A percentile compares a stretch with the other conserved stretches of the same genome.
Evolutionary conservation across 1,284 basidiomycete species (phyloP).

Genomic region (Heterobasidion occidentale): DNA sequence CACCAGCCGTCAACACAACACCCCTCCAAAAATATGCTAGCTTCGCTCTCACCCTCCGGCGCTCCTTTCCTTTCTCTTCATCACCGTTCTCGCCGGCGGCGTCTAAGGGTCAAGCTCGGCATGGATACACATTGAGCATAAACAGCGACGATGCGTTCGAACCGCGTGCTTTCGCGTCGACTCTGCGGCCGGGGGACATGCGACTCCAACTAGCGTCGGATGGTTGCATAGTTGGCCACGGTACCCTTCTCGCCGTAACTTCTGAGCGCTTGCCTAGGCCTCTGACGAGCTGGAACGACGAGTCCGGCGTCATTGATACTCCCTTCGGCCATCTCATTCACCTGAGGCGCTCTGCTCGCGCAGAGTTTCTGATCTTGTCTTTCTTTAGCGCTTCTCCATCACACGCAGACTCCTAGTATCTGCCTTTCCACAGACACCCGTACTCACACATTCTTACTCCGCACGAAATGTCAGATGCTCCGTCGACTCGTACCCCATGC

Average conservation of each 20-base stretch:
- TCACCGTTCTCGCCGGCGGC: not conserved
- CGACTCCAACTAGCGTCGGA: not conserved
- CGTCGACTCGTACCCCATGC: not conserved
- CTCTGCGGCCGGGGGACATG: not conserved
- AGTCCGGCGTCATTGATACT: not conserved
- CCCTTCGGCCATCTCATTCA: not conserved
- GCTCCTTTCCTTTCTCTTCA: not conserved
- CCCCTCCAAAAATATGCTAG: not conserved
- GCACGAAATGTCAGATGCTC: not conserved
- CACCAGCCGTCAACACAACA: not conserved
- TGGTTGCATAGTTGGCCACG: not conserved
- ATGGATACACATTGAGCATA: not conserved
- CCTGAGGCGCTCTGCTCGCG: not conserved
- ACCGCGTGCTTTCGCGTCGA: not conserved
- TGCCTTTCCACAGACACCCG: not conserved
- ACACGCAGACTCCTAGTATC: not conserved
- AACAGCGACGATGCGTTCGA: not conserved
- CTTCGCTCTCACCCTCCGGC: not conserved
- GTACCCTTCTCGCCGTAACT: not conserved
- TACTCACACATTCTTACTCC: not conserved
- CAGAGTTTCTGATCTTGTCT: not conserved
- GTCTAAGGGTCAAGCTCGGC: not conserved
- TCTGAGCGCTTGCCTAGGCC: not conserved
- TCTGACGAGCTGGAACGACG: not conserved
- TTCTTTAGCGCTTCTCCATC: not conserved